Base-by-base conservation (phyloP, 139 green algal genomes). In the Chlorella sp. region DNA sequence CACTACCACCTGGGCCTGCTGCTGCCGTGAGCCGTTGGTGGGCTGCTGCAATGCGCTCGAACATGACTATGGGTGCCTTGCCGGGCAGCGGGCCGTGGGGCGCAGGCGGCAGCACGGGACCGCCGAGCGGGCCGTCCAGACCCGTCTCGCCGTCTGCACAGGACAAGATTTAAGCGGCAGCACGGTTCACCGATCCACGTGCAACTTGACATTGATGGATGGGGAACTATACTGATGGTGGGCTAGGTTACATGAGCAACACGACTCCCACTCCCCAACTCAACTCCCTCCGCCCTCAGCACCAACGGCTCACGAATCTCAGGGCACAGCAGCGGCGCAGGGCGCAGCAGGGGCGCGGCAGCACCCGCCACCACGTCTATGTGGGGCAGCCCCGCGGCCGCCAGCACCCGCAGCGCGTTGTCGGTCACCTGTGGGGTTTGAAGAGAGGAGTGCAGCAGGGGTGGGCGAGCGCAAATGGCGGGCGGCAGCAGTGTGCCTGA, bases 341-440 rank as follows among this genome's bases (percentile, higher is more conserved):
- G 51, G 28, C 95, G 86, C 80, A 99, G 77, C 48, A 99, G 86
- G 0, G 97, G 96, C 67, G 82, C 92, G 19, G 81, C 69, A 22
- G 93, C 89, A 24, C 97, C 97, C 43, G 82, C 56, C 1, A 96
- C 91, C 34, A 98, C 95, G n/a, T 84, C 91, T 92, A 96, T 89
- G 54, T 93, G 48, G 24, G n/a, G 17, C n/a, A 96, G 89, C 1
- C 94, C 94, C 17, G 89, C 85, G 0, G 92, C 88, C 26, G 92
- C 78, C 34, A 98, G 77, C 41, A 97, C 89, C 17, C 92, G 81
- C 40, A 97, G 76, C 0, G 96, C 96, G 84, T 99, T 99, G 5
- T 82, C 60, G 1, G 95, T 98, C 11, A 76, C 72, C 72, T 77
- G 72, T 1, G 22, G 6, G 1, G 26, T 19, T n/a, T 40, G 64